phyloP scores from a whole-genome alignment of 2,329 filamentous ascomycete species.

The Corinectria fuckeliana region DNA sequence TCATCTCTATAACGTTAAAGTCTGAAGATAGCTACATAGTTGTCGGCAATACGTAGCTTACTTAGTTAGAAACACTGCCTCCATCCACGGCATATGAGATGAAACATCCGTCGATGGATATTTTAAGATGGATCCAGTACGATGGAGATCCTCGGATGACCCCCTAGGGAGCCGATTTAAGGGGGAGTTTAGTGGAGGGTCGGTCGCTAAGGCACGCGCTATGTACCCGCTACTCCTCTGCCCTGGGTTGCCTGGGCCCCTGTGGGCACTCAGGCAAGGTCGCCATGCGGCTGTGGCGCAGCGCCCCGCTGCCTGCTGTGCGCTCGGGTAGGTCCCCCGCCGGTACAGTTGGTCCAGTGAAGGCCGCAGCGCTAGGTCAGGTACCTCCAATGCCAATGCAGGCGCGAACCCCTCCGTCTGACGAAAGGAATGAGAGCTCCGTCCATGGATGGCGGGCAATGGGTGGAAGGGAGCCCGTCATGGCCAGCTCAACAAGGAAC shows the following conservation, averaged over 20 bases:
- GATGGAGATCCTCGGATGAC: not conserved
- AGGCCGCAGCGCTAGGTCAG: not conserved
- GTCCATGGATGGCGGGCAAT: not conserved
- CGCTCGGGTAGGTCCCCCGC: not conserved
- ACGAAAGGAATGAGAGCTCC: not conserved
- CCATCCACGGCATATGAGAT: not conserved
- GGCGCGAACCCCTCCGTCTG: not conserved
- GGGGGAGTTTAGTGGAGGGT: not conserved
- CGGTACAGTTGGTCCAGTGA: not conserved
- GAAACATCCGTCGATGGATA: not conserved
- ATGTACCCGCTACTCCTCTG: too few relatives aligned
- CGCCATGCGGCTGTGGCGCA: constrained; percentile 36
- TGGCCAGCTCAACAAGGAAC: not conserved
- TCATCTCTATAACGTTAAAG: too few relatives aligned
- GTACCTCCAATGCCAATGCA: not conserved
- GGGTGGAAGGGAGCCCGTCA: not conserved
- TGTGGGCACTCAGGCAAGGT: not conserved
- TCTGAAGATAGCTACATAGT: too few relatives aligned
- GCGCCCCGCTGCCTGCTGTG: constrained; percentile 26
- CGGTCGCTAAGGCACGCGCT: not conserved
- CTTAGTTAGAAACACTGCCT: too few relatives aligned
- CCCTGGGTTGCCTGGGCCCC: too few relatives aligned
- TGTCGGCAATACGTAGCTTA: too few relatives aligned
- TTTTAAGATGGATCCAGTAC: not conserved
- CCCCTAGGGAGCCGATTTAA: not conserved